A percentile compares a stretch with the other conserved stretches of the same genome.
Evolutionary conservation across 1,284 basidiomycete species (phyloP).

Genomic region (Cryptococcus hybrid): DNA sequence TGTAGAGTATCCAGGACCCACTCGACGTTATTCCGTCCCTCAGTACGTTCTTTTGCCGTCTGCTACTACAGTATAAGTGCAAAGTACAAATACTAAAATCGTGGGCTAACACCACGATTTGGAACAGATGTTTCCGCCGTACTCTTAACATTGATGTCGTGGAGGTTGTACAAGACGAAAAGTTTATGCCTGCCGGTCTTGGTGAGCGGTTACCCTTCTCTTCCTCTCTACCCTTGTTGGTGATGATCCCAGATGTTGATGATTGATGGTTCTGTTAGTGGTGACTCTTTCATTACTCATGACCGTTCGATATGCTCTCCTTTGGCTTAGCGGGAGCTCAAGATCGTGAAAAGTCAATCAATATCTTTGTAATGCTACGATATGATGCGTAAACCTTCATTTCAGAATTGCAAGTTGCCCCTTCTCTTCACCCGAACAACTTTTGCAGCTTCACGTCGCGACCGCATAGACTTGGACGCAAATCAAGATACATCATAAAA

Average conservation of each 20-base stretch:
- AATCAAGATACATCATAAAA: neutral
- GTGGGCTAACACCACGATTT: neutral
- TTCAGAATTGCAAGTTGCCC: too few species aligned
- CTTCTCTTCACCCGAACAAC: neutral
- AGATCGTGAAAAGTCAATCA: neutral
- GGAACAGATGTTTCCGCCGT: neutral
- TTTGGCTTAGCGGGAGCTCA: neutral
- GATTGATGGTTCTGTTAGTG: neutral
- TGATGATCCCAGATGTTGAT: too few species aligned
- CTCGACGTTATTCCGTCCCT: conserved; percentile 28
- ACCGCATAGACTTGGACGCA: neutral
- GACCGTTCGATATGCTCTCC: conserved; percentile 6
- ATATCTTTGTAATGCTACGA: too few species aligned
- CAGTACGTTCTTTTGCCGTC: conserved; percentile 11
- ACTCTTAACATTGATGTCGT: conserved; percentile 26
- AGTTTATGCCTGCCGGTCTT: conserved; percentile 46
- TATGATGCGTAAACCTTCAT: too few species aligned
- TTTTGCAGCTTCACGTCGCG: neutral
- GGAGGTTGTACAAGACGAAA: conserved; percentile 28
- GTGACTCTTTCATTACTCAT: conserved; percentile 5
- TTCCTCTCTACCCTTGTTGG: too few species aligned
- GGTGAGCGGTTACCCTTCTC: conserved; percentile 21
- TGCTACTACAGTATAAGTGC: neutral
- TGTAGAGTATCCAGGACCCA: conserved; percentile 27
- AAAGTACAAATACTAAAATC: too few species aligned